Evolutionary conservation across 2,329 filamentous ascomycete genomes (phyloP), one percentile per base, ranked within the genome.

Genomic region (Ploettnerulaceae sp.): DNA sequence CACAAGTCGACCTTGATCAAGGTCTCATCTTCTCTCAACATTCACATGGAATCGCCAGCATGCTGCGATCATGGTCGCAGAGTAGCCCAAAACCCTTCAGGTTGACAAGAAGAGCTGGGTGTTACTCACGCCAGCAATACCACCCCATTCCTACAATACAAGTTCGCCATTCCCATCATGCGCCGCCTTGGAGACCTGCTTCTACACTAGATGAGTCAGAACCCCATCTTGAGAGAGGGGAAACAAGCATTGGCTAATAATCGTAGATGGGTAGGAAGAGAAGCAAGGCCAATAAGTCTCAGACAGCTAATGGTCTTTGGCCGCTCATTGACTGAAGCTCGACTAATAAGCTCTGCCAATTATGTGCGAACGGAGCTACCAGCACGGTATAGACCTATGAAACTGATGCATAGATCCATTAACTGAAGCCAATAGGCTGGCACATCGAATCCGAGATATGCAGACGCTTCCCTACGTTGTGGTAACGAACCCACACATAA

Each of bases 231-330:
- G 5, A 28, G 37, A 36, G 14, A 5, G 8, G 6, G 5, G 9
- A 5, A 22, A 21, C 15, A 32, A 14, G 17, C 35, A 31, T 29
- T 45, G 45, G 47, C 52, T 57, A 12, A 55, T 43, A 25, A 28
- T 28, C 12, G 17, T 58, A 95, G 89, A 74, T 97, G 90, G 89
- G 91, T 96, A 42, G 84, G 86, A 54, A 87, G 85, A 61, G 89
- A 95, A 65, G 90, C 90, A 38, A 80, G 89, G 42, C 93, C 93
- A n/a, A 96, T 98, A 64, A 95, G 89, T 69, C 72, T 98, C 60
- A 86, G 93, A 48, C 93, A 97, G 69, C 78, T 98, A 61, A 97
- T 95, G 71, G 94, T 97, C 61, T 98, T 97, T 68, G 93, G 93
- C 22, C 84, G 93, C 37, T 94, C 90, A 17, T 71, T 98, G 64